A percentile compares a stretch with the other conserved stretches of the same genome.
These are phyloP conservation scores for Coemansia sp. DNA, from an alignment of 192 early-diverging fungal genomes.

Conservation along the genomic window DNA sequence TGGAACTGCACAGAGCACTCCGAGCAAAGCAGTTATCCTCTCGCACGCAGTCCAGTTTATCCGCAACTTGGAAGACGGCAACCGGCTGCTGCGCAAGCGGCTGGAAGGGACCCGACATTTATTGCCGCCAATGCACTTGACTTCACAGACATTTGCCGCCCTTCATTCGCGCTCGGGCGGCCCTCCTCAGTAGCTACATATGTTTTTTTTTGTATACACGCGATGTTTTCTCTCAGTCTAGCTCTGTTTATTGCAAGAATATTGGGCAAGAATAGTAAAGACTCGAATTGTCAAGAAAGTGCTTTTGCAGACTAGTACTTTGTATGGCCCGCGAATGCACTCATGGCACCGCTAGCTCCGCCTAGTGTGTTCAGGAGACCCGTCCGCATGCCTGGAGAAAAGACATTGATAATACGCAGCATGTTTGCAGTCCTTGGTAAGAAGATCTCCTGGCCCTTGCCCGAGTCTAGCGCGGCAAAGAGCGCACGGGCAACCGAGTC, in stretches of 20 bases:
- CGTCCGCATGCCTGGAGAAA: slow-evolving; percentile 19
- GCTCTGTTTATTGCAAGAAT: not conserved
- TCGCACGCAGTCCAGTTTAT: slow-evolving; percentile 83
- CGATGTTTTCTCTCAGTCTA: not conserved
- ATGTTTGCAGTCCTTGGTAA: slow-evolving; percentile 28
- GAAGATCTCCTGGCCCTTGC: slow-evolving; percentile 56
- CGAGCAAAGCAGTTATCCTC: slow-evolving; percentile 83
- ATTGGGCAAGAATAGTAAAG: not conserved
- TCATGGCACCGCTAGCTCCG: slow-evolving; percentile 40
- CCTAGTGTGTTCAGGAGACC: slow-evolving; percentile 14
- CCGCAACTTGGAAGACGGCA: slow-evolving; percentile 49
- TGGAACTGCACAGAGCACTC: slow-evolving; percentile 69
- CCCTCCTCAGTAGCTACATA: slow-evolving; percentile 16
- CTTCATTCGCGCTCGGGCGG: slow-evolving; percentile 13
- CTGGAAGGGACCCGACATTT: slow-evolving; percentile 30
- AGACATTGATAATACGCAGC: slow-evolving; percentile 16
- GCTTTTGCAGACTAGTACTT: slow-evolving; percentile 26
- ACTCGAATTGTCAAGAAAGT: not conserved
- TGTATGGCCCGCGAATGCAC: slow-evolving; percentile 33
- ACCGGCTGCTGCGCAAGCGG: slow-evolving; percentile 42
- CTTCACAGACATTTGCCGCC: slow-evolving; percentile 6
- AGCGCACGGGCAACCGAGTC: slow-evolving; percentile 64
- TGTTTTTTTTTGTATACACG: no score
- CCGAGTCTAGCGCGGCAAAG: slow-evolving; percentile 59
- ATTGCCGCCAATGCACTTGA: slow-evolving; percentile 20